Conservation (phyloP, 225 moss, liverwort and hornwort genomes). For the Pseudisothecium myosuroides region DNA sequence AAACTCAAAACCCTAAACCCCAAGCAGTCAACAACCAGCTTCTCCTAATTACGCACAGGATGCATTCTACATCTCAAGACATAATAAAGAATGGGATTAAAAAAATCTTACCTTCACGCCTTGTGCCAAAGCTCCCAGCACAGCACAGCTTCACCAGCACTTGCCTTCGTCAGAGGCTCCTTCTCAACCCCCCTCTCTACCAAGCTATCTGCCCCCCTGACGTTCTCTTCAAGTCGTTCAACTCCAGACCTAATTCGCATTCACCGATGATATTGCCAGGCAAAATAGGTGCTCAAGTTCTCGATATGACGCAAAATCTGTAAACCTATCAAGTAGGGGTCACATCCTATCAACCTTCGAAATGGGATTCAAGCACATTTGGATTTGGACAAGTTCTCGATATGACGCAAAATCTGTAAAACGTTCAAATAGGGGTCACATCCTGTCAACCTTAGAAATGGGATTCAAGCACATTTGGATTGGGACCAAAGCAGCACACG, state of each 20-base stretch:
- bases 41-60: neutral
- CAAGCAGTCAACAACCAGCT: neutral
- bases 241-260: neutral
- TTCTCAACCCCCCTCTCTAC: constrained; percentile 11
- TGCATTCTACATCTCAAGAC: neutral
- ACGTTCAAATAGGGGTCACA: too few relatives aligned
- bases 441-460: neutral
- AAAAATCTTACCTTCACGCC: constrained; percentile 50
- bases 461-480: neutral
- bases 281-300: constrained; percentile 56
- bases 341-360: too few relatives aligned
- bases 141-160: constrained; percentile 59
- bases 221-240: neutral
- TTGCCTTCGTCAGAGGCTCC: constrained; percentile 35
- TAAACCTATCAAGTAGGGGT: neutral
- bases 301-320: constrained; percentile 27
- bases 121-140: constrained; percentile 60
- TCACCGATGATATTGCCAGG: constrained; percentile 49
- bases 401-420: too few relatives aligned
- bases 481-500: neutral
- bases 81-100: neutral
- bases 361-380: too few relatives aligned
- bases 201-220: constrained; percentile 20
- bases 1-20: neutral
- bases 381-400: too few relatives aligned